A percentile compares a stretch with the other conserved stretches of the same genome.
phyloP scores from a whole-genome alignment of 2,329 filamentous ascomycete species.

The Albophoma yamanashiensis region DNA sequence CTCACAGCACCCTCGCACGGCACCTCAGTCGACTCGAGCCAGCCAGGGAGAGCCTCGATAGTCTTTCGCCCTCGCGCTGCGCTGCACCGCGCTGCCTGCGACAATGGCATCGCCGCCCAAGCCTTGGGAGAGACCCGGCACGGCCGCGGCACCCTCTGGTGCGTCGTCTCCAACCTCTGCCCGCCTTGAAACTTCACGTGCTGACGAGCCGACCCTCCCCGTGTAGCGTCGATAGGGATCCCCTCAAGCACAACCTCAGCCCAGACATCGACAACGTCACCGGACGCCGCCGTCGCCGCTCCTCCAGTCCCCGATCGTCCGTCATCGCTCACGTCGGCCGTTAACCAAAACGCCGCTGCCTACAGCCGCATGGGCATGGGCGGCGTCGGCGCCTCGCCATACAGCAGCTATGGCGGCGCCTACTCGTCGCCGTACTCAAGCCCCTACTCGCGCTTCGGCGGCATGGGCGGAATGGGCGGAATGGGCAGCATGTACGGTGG shows the following conservation, averaged over 20 bases:
- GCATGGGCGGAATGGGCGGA: slow-evolving; percentile 20
- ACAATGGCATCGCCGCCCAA: slow-evolving; percentile 78
- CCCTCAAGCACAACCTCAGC: slow-evolving; percentile 25
- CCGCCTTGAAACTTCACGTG: slow-evolving; percentile 13
- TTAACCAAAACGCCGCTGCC: slow-evolving; percentile 79
- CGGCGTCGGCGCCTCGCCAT: slow-evolving; percentile 28
- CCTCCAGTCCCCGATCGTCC: slow-evolving; percentile 76
- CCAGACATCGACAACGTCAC: slow-evolving; percentile 27
- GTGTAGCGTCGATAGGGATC: slow-evolving; percentile 12
- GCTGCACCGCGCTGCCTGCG: background rate
- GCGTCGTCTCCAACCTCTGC: slow-evolving; percentile 16
- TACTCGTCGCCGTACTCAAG: slow-evolving; percentile 29
- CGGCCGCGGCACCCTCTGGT: slow-evolving; percentile 35
- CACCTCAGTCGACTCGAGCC: background rate
- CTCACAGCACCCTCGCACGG: background rate
- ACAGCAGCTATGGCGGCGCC: slow-evolving; percentile 28
- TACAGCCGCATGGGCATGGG: slow-evolving; percentile 48
- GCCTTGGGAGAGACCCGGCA: slow-evolving; percentile 83
- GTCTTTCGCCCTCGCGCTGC: background rate
- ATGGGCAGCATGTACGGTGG: slow-evolving; percentile 25
- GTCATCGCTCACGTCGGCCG: slow-evolving; percentile 63
- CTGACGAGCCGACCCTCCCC: slow-evolving; percentile 9
- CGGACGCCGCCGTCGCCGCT: slow-evolving; percentile 32
- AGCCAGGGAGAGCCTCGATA: background rate
- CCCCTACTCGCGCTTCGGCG: slow-evolving; percentile 37